Percentiles rank a stretch among this genome's conserved stretches.
Evolutionary conservation across 352 stramenopile genomes (phyloP).

Genomic region (Blastocystis sp.): DNA sequence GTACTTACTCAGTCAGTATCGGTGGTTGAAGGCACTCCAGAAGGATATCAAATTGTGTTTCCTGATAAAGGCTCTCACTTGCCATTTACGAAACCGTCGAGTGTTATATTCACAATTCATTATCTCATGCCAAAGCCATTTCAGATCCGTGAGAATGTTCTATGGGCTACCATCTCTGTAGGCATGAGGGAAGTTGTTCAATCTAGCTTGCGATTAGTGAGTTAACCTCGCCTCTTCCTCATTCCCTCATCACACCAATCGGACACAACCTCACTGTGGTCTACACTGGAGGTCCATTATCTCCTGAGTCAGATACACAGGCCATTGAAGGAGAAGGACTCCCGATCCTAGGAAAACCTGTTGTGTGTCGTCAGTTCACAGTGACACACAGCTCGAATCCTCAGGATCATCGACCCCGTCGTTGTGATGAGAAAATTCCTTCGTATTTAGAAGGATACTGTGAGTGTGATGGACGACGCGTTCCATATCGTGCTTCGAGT

Average conservation of each 20-base stretch:
- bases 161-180: background rate
- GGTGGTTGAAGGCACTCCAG: slow-evolving; percentile 2
- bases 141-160: background rate
- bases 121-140: slow-evolving; percentile 5
- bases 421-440: slow-evolving; percentile 11
- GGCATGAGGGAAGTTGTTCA: background rate
- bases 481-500: background rate
- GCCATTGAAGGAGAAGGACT: slow-evolving; percentile 11
- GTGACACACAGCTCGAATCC: background rate
- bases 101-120: slow-evolving; percentile 19
- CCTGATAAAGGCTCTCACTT: background rate
- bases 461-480: background rate
- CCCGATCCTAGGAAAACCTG: background rate
- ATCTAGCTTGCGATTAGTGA: background rate
- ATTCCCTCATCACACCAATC: background rate
- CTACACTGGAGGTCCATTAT: background rate
- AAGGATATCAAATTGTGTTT: background rate
- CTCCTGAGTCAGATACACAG: background rate
- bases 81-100: background rate
- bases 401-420: background rate
- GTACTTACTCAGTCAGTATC: background rate
- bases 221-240: background rate
- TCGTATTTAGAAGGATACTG: slow-evolving; percentile 20
- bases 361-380: slow-evolving; percentile 1
- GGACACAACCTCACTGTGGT: background rate